phyloP scores from a whole-genome alignment of 1,284 basidiomycete genomes.

The Sutorius eximius region DNA sequence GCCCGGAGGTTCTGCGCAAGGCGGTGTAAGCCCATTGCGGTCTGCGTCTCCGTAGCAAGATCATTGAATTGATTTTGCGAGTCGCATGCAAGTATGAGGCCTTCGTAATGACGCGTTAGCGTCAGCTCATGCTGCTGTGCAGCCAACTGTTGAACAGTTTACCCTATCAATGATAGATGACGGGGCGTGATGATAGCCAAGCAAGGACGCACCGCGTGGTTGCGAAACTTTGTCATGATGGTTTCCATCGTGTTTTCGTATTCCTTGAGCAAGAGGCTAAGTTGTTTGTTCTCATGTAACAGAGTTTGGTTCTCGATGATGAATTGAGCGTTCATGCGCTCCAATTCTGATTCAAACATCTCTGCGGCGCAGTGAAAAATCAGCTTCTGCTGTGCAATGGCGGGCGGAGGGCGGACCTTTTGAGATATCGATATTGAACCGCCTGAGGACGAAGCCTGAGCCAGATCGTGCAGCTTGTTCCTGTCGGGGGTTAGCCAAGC shows the following conservation, averaged over 20 bases:
- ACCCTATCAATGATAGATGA: constrained; percentile 5
- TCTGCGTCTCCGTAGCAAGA: constrained; percentile 56
- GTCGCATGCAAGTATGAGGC: constrained; percentile 75
- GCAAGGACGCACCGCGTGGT: constrained; percentile 74
- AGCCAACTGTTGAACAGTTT: constrained; percentile 51
- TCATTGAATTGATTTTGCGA: constrained; percentile 61
- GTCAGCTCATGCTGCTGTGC: constrained; percentile 91
- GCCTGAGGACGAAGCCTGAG: constrained; percentile 79
- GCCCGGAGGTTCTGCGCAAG: constrained; percentile 71
- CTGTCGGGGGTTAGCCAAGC: constrained; percentile 40
- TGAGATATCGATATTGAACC: constrained; percentile 93
- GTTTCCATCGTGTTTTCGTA: constrained; percentile 94
- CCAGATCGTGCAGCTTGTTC: constrained; percentile 77
- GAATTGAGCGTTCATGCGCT: constrained; percentile 85
- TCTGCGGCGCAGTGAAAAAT: constrained; percentile 50
- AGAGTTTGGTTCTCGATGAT: constrained; percentile 93
- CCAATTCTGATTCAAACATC: constrained; percentile 89
- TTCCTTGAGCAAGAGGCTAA: constrained; percentile 86
- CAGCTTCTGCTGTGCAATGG: constrained; percentile 2
- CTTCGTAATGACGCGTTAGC: constrained; percentile 89
- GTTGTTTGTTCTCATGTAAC: constrained; percentile 92
- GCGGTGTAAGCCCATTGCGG: constrained; percentile 60
- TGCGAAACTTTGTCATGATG: constrained; percentile 95
- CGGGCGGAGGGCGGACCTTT: constrained; percentile 54
- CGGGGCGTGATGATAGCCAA: neutral